Conservation (phyloP, 768 basidiomycete genomes). For the Suillus subaureus region DNA sequence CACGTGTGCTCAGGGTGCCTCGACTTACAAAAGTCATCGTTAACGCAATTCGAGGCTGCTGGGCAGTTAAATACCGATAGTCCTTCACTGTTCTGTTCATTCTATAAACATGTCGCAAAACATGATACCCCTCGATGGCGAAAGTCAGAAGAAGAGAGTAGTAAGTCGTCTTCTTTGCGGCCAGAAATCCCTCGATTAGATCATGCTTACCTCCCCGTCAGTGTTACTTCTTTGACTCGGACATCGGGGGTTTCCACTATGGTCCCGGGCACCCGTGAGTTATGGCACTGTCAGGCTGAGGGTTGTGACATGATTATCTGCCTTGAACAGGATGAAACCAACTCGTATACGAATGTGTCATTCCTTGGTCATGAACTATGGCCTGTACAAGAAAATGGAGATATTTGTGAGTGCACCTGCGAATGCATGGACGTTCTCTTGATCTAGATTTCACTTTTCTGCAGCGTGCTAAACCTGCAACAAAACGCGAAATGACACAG, state of each 20-base stretch:
- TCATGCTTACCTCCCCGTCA: constrained; percentile 32
- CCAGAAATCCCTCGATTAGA: constrained; percentile 5
- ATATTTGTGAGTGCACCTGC: constrained; percentile 80
- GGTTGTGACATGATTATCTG: constrained; percentile 8
- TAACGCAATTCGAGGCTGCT: background rate
- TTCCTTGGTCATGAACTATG: constrained; percentile 99
- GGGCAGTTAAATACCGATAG: background rate
- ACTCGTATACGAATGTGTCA: constrained; percentile 99
- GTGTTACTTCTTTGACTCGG: constrained; percentile 99
- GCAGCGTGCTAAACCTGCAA: constrained; percentile 98
- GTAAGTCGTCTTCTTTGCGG: constrained; percentile 48
- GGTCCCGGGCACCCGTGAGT: constrained; percentile 93
- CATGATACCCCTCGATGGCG: constrained; percentile 70
- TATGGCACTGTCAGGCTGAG: background rate
- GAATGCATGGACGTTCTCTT: background rate
- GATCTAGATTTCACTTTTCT: constrained; percentile 8
- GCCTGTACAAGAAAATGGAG: constrained; percentile 99
- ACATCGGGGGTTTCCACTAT: constrained; percentile 99
- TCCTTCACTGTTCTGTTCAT: background rate
- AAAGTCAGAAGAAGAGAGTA: constrained; percentile 81
- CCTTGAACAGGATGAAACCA: constrained; percentile 80
- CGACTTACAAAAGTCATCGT: background rate
- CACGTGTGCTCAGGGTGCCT: constrained; percentile 1
- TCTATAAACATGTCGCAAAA: constrained; percentile 34
- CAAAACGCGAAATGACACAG: constrained; percentile 99